Evolutionary conservation across 2,329 filamentous ascomycete genomes (phyloP).

Genomic region (Septoria linicola): DNA sequence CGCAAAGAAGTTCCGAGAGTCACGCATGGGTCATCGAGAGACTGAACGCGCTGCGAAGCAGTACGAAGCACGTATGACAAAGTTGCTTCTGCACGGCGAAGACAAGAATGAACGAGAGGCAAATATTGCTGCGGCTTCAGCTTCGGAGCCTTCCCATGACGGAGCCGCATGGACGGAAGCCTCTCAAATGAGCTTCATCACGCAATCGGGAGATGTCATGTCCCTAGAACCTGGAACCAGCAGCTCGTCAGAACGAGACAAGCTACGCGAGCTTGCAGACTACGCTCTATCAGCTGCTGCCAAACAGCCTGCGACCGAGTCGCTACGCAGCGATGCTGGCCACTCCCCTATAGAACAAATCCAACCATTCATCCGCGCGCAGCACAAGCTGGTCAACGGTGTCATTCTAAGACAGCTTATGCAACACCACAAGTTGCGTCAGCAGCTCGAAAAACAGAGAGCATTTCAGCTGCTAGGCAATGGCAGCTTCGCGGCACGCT

Average conservation of each 20-base stretch:
- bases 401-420: conserved; percentile 78
- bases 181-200: too few species aligned
- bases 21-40: not conserved
- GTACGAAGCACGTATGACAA: not conserved
- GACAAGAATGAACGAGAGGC: too few species aligned
- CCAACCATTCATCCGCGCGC: conserved; percentile 65
- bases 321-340: not conserved
- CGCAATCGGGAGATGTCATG: too few species aligned
- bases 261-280: conserved; percentile 3
- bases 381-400: conserved; percentile 73
- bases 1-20: not conserved
- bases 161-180: too few species aligned
- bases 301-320: not conserved
- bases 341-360: conserved; percentile 25
- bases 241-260: not conserved
- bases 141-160: too few species aligned
- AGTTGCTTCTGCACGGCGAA: not conserved
- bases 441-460: conserved; percentile 72
- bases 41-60: not conserved
- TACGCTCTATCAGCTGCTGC: not conserved
- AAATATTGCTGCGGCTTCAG: too few species aligned
- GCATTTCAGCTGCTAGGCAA: conserved; percentile 83
- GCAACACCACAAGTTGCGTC: conserved; percentile 65
- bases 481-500: conserved; percentile 74
- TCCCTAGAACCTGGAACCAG: too few species aligned